Evolutionary conservation across 1,284 basidiomycete genomes (phyloP).

Genomic region (Mycena sp.): DNA sequence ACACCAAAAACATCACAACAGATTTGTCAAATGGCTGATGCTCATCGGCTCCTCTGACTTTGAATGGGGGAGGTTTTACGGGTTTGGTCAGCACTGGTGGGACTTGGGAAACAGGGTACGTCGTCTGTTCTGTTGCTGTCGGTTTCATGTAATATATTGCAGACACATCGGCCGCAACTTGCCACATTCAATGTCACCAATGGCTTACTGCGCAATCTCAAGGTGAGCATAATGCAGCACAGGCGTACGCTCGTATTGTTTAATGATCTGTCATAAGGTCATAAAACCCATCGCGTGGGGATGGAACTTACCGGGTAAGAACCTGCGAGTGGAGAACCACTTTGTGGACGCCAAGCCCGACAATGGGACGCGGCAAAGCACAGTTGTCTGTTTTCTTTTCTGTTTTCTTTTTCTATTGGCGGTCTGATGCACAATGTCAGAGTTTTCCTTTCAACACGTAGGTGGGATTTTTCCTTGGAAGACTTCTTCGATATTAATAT

Average conservation of each 20-base stretch:
- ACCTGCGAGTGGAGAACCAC: constrained; percentile 54
- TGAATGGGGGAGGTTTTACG: constrained; percentile 50
- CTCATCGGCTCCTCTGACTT: constrained; percentile 48
- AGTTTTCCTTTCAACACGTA: constrained; percentile 60
- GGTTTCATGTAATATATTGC: not conserved
- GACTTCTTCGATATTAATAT: no score
- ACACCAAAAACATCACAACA: no score
- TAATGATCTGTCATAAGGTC: constrained; percentile 43
- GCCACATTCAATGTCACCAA: constrained; percentile 41
- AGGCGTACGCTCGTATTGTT: no score
- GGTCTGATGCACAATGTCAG: constrained; percentile 26
- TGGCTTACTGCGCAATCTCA: constrained; percentile 21
- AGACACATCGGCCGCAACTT: constrained; percentile 55
- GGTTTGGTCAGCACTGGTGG: constrained; percentile 61
- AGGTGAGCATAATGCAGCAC: not conserved
- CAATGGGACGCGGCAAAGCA: constrained; percentile 49
- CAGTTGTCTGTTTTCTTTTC: constrained; percentile 37
- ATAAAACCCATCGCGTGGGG: constrained; percentile 62
- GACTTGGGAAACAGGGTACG: constrained; percentile 51
- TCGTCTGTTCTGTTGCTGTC: not conserved
- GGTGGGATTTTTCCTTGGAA: no score
- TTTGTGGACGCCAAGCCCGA: constrained; percentile 55
- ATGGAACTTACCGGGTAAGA: constrained; percentile 53
- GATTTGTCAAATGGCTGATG: no score
- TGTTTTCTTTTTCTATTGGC: not conserved